Evolutionary conservation across 768 basidiomycete genomes (phyloP).

Genomic region (Boletellus ananiceps): DNA sequence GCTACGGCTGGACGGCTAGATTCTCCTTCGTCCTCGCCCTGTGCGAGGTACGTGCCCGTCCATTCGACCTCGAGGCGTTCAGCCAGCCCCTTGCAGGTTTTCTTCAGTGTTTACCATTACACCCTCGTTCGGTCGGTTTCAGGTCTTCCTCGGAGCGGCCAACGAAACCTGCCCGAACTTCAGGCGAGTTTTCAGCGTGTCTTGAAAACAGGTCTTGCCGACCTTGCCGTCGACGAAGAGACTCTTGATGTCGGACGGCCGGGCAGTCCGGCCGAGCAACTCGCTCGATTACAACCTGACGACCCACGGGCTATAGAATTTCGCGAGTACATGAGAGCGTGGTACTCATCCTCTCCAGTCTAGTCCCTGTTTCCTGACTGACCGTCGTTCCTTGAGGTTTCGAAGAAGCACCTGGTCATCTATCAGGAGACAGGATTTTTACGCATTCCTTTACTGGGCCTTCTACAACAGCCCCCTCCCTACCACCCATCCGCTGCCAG

Average conservation of each 20-base stretch:
- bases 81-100: conserved; percentile 40
- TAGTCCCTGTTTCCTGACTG: background rate
- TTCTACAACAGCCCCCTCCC: conserved; percentile 69
- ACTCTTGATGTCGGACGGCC: conserved; percentile 45
- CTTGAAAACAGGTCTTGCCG: conserved; percentile 60
- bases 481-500: conserved; percentile 42
- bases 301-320: conserved; percentile 76
- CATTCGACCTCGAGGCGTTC: background rate
- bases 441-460: conserved; percentile 79
- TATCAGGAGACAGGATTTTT: conserved; percentile 58
- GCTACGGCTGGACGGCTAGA: conserved; percentile 36
- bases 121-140: conserved; percentile 47
- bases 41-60: conserved; percentile 47
- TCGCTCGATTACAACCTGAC: conserved; percentile 50
- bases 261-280: conserved; percentile 57
- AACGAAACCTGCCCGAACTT: conserved; percentile 52
- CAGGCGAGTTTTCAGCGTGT: conserved; percentile 56
- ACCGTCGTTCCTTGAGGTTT: conserved; percentile 47
- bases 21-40: conserved; percentile 47
- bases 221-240: conserved; percentile 53
- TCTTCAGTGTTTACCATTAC: conserved; percentile 65
- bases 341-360: conserved; percentile 24
- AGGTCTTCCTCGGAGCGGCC: conserved; percentile 39
- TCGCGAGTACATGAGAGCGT: conserved; percentile 60
- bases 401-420: conserved; percentile 67